Base-by-base conservation (phyloP, 140 eudicot species). In the Anethum foeniculum region DNA sequence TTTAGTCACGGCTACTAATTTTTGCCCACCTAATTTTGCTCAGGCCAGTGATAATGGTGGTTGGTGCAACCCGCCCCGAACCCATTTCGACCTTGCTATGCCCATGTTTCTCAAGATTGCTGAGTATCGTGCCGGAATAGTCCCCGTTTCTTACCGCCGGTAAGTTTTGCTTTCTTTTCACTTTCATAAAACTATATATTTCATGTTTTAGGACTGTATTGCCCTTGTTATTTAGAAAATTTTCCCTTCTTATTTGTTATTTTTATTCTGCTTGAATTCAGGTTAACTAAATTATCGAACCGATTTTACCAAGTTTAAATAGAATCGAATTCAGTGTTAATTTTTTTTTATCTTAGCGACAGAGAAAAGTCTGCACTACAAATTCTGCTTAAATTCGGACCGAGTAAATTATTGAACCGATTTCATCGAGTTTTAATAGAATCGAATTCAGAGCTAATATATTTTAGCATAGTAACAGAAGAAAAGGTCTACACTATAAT, bases 51-150 rank as follows among this genome's bases (percentile, higher is more conserved):
- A 74, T 15, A 74, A 74, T 44, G 78, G 78, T 13, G 78, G 78
- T 3, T 74, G 78, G 78, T 74, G 78, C 78, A 74, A 74, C 77
- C 77, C 77, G 52, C 77, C 77, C 77, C 77, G 77, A 38, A 72
- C 77, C 77, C 77, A 72, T 43, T 74, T 74, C 6, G 78, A 74
- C 23, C 78, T 74, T 30, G 78, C 78, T 6, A 74, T 74, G 78
- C 78, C 78, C 78, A 74, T 74, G 78, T 74, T 74, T 44, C 78
- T 74, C 56, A 74, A 74, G 78, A 74, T 74, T 48, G 78, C 78
- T 15, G 78, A 74, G 78, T 74, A 74, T 30, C 78, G 78, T 11
- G 78, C 78, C 78, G 78, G 78, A n/a, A 74, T 74, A 0, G 78
- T 74, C 3, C 78, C 78, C 78, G 58, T 74, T 30, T 23, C 78